phyloP scores from a whole-genome alignment of 2,329 filamentous ascomycete species.

The Fusarium buxicola region DNA sequence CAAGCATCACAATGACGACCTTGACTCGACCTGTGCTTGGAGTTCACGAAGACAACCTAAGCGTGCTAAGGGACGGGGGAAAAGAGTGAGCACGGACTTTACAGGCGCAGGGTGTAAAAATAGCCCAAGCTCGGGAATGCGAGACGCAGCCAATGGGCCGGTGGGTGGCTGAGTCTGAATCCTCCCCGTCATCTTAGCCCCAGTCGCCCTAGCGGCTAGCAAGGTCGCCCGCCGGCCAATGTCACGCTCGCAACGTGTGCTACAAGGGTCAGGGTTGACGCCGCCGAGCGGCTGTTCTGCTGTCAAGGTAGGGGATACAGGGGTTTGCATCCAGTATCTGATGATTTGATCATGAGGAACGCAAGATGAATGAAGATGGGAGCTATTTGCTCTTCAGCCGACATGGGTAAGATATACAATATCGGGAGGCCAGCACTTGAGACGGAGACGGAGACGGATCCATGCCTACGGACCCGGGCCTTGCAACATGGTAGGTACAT shows the following conservation, averaged over 20 bases:
- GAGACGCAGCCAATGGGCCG: slow-evolving; percentile 29
- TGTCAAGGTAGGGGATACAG: not conserved
- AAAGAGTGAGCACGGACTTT: slow-evolving; percentile 8
- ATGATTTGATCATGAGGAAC: slow-evolving; percentile 17
- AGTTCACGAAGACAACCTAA: not conserved
- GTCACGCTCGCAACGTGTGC: slow-evolving; percentile 18
- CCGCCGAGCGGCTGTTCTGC: slow-evolving; percentile 24
- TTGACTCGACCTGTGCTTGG: not conserved
- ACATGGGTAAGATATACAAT: not conserved
- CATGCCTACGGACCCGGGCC: slow-evolving; percentile 10
- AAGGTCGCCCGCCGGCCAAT: slow-evolving; percentile 24
- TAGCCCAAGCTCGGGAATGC: slow-evolving; percentile 30
- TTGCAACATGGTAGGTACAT: not conserved
- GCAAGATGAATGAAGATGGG: not conserved
- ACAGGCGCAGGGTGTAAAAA: slow-evolving; percentile 38
- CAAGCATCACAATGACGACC: slow-evolving; percentile 20
- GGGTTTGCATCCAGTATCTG: slow-evolving; percentile 13
- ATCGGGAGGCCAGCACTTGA: not conserved
- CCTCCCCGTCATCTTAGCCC: slow-evolving; percentile 15
- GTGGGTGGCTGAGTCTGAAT: slow-evolving; percentile 26
- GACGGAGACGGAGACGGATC: not conserved
- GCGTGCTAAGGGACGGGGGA: too few relatives aligned
- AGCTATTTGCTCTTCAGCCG: not conserved
- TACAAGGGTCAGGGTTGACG: slow-evolving; percentile 26
- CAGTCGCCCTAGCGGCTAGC: slow-evolving; percentile 30